These are phyloP conservation scores for Trichoderma polysporum DNA, from an alignment of 2,329 filamentous ascomycete species.

Conservation along the genomic window DNA sequence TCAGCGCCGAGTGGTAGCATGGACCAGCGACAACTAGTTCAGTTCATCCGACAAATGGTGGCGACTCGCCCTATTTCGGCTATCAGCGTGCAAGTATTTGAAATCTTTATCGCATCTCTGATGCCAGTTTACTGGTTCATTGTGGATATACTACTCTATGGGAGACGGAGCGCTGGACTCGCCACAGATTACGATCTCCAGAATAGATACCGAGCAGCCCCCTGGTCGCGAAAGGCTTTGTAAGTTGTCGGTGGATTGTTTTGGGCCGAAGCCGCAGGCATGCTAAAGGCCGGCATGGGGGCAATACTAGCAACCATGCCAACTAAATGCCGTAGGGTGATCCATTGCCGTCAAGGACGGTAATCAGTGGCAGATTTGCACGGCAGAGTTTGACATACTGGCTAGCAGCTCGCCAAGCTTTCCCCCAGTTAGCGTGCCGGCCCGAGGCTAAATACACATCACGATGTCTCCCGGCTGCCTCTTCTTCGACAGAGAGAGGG, in stretches of 20 bases:
- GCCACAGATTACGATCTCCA: background rate
- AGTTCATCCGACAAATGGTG: conserved; percentile 14
- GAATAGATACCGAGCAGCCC: background rate
- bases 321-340: background rate
- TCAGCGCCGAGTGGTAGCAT: conserved; percentile 2
- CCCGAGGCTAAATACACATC: conserved; percentile 9
- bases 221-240: no score
- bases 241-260: background rate
- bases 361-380: background rate
- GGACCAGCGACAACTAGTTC: conserved; percentile 6
- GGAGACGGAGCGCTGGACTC: background rate
- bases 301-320: background rate
- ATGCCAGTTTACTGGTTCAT: background rate
- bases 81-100: background rate
- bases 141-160: background rate
- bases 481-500: background rate
- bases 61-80: background rate
- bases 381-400: background rate
- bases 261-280: background rate
- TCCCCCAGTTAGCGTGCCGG: background rate
- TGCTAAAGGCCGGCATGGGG: background rate
- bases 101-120: background rate
- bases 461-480: background rate
- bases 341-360: background rate
- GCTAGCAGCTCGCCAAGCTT: background rate